These are phyloP conservation scores for Tolypocladium pustulatum DNA, from an alignment of 2,329 filamentous ascomycete species.

Conservation along the genomic window DNA sequence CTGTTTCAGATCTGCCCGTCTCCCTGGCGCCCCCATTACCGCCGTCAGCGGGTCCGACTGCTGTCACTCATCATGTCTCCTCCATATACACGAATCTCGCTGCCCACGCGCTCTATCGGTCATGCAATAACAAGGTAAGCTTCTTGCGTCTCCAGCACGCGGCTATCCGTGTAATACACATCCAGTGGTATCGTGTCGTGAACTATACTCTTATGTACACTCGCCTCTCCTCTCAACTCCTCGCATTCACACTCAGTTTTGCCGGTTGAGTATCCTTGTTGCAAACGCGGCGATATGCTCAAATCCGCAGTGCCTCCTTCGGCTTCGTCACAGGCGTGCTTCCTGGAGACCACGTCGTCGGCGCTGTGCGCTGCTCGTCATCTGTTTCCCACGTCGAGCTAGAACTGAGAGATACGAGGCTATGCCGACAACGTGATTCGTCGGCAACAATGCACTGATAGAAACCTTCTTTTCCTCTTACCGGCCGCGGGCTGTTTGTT, in stretches of 20 bases:
- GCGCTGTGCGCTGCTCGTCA: slow-evolving; percentile 31
- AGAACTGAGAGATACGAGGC: slow-evolving; percentile 35
- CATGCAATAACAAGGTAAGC: not conserved
- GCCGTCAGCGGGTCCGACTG: not conserved
- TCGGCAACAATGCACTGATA: slow-evolving; percentile 42
- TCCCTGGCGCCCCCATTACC: not conserved
- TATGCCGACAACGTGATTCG: slow-evolving; percentile 20
- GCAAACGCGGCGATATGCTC: slow-evolving; percentile 22
- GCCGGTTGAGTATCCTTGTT: slow-evolving; percentile 9
- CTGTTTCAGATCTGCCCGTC: not conserved
- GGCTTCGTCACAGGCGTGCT: slow-evolving; percentile 29
- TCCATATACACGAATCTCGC: not conserved
- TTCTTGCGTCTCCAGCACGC: not conserved
- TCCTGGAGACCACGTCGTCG: slow-evolving; percentile 39
- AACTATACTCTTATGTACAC: not conserved
- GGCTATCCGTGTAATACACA: not conserved
- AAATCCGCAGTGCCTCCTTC: slow-evolving; percentile 29
- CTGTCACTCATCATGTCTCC: no score
- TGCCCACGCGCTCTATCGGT: not conserved
- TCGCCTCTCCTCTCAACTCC: not conserved
- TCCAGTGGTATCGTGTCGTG: not conserved
- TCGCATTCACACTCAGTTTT: slow-evolving; percentile 9
- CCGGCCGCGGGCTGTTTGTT: slow-evolving; percentile 43
- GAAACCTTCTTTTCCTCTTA: slow-evolving; percentile 43
- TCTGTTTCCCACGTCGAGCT: slow-evolving; percentile 40